These are phyloP conservation scores for Backusella australiensis DNA, from an alignment of 192 early-diverging fungal genomes.

Conservation along the genomic window DNA sequence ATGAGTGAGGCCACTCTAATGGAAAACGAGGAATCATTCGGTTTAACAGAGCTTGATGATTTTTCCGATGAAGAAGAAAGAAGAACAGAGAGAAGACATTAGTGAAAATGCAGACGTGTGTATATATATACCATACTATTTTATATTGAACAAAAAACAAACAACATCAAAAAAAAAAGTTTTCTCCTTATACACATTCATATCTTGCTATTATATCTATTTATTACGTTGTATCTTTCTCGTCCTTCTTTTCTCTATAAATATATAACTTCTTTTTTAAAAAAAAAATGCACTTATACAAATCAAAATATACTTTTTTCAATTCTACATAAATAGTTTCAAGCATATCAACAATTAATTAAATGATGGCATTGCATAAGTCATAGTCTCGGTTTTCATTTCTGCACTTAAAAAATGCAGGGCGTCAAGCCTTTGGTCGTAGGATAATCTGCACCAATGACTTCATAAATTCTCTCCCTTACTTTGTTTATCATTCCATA, in stretches of 20 bases:
- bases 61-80: not conserved
- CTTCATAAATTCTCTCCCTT: not conserved
- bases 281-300: not conserved
- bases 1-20: constrained; percentile 48
- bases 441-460: not conserved
- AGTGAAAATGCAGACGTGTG: not conserved
- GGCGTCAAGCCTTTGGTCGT: not conserved
- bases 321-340: not conserved
- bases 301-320: not conserved
- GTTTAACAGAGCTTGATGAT: constrained; percentile 9
- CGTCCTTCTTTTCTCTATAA: not conserved
- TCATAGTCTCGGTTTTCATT: not conserved
- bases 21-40: constrained; percentile 40
- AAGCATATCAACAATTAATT: not conserved
- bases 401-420: not conserved
- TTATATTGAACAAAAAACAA: not conserved
- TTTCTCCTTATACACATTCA: not conserved
- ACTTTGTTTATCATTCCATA: not conserved
- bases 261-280: not conserved
- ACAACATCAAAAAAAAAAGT: not conserved
- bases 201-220: not conserved
- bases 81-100: constrained; percentile 1
- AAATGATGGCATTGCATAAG: not conserved
- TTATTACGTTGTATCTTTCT: not conserved
- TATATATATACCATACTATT: not conserved